These are phyloP conservation scores for Serendipita indica DNA, from an alignment of 768 basidiomycete species.

Conservation along the genomic window DNA sequence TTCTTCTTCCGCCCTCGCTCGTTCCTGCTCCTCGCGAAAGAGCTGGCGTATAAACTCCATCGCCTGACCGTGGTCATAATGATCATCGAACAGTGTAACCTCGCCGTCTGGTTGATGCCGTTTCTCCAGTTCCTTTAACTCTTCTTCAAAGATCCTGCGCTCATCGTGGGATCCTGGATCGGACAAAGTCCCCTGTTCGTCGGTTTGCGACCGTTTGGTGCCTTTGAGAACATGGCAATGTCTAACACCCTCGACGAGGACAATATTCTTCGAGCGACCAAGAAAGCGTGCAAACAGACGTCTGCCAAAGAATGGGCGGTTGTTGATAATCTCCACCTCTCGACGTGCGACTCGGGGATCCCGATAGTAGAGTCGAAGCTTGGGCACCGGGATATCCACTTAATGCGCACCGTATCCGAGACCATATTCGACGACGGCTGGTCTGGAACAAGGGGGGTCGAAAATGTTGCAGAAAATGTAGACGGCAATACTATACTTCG, in stretches of 20 bases:
- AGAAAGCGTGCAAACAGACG: not conserved
- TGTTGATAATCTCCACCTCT: not conserved
- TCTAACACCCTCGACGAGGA: conserved; percentile 1
- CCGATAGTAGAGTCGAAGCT: not conserved
- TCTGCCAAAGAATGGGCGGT: not conserved
- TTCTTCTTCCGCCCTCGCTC: not conserved
- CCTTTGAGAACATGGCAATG: no score
- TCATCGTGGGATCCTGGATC: no score
- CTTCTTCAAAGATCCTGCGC: not conserved
- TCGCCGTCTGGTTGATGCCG: not conserved
- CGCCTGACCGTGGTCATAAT: not conserved
- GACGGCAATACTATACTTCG: not conserved
- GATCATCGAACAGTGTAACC: not conserved
- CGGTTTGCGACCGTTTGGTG: no score
- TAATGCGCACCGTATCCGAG: not conserved
- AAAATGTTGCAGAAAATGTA: not conserved
- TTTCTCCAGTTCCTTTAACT: not conserved
- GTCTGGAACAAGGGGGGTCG: not conserved
- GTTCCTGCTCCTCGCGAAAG: not conserved
- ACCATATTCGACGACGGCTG: not conserved
- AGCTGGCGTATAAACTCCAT: not conserved
- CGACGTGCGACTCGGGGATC: not conserved
- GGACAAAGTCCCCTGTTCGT: no score
- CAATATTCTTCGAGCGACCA: not conserved
- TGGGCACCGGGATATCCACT: not conserved